phyloP scores from a whole-genome alignment of 495 filamentous ascomycete species.

The Aspergillus bertholletiae region DNA sequence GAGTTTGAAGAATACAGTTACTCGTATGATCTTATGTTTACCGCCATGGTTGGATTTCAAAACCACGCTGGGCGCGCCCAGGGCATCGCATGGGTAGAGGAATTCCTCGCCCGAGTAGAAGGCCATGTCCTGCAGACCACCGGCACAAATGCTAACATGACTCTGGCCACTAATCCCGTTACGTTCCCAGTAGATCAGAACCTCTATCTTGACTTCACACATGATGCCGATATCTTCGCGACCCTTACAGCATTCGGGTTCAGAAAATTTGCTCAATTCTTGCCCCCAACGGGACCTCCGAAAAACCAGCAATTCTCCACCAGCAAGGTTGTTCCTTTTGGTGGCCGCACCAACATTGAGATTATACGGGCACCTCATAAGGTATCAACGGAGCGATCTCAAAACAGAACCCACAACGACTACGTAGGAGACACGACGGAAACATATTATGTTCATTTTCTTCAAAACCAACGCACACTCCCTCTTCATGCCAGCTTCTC shows the following conservation, averaged over 20 bases:
- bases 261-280: constrained; percentile 43
- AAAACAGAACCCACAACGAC: neutral
- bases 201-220: constrained; percentile 38
- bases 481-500: constrained; percentile 54
- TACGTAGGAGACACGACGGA: constrained; percentile 20
- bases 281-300: constrained; percentile 40
- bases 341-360: constrained; percentile 59
- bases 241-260: constrained; percentile 50
- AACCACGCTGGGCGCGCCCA: constrained; percentile 54
- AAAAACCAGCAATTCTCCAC: constrained; percentile 49
- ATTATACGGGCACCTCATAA: constrained; percentile 55
- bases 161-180: constrained; percentile 39
- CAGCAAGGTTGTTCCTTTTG: constrained; percentile 57
- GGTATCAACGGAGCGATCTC: constrained; percentile 38
- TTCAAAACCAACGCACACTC: constrained; percentile 61
- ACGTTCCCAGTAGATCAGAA: constrained; percentile 49
- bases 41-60: constrained; percentile 48
- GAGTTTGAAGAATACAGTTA: constrained; percentile 52
- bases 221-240: constrained; percentile 29
- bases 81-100: constrained; percentile 58
- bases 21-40: constrained; percentile 53
- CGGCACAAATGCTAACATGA: constrained; percentile 45
- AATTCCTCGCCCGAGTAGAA: constrained; percentile 53
- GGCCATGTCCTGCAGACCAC: constrained; percentile 47
- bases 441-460: constrained; percentile 61